Evolutionary conservation across 2,329 filamentous ascomycete genomes (phyloP), one percentile per base, ranked within the genome.

Genomic region (Elsinoe australis): DNA sequence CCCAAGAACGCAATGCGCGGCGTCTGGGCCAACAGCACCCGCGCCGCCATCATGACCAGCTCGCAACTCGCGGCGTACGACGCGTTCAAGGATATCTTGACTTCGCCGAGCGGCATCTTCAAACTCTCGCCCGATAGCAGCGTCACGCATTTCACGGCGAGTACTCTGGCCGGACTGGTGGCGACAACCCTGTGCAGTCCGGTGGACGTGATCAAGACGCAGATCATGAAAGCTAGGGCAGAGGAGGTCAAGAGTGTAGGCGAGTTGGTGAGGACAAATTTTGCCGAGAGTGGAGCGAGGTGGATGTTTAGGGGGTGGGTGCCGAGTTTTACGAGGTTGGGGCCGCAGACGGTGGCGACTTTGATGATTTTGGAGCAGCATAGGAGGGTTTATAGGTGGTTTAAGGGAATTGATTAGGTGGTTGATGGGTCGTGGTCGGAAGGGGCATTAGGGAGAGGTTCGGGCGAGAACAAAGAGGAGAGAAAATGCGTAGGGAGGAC

Each of bases 291-390:
- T 61, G 87, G 87, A 1, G 64, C 85, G 42, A 67, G 74, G 35
- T 94, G 87, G 87, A 82, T 90, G 76, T 94, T 94, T 68, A 85
- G 86, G 65, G 87, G 87, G 52, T 94, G 87, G 86, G 80, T 89
- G 38, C 87, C 87, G n/a, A 82, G 79, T 61, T 83, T 83, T 55
- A 78, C 82, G 49, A 71, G 79, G 5, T 63, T 83, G 15, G 79
- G 79, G 2, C 79, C 79, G 28, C 87, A 94, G 70, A 94, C 87
- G 5, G 85, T 94, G 52, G 83, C 83, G 58, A 94, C 87, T 28
- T 89, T 94, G 64, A 63, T 94, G 59, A 89, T 92, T 64, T 64
- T 94, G 60, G 87, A 94, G 64, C 81, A 87, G 64, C 87, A 94
- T 66, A 87, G 89, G 70, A 86, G 83, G 65, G 64, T 81, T 19